Conservation (phyloP, 345 rosid genomes). For the Eucalyptus decipiens region DNA sequence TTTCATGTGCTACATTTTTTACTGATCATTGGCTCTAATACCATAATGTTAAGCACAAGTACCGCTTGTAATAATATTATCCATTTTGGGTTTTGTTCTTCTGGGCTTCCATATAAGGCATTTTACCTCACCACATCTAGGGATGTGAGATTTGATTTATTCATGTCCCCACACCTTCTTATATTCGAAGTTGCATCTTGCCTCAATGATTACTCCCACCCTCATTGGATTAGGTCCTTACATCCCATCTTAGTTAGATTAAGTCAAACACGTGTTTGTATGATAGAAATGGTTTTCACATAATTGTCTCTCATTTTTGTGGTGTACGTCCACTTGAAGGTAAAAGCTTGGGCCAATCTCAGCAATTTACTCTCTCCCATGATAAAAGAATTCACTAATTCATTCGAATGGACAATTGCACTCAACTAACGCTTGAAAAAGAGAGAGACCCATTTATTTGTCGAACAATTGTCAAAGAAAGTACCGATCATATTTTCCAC, state of each 20-base stretch:
- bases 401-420: rapidly evolving
- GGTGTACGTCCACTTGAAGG: rapidly evolving
- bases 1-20: rapidly evolving
- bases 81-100: too few species aligned
- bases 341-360: neutral
- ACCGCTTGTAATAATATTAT: rapidly evolving
- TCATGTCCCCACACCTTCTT: rapidly evolving
- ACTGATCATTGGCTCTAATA: rapidly evolving
- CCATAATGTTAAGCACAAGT: rapidly evolving
- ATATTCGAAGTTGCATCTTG: rapidly evolving
- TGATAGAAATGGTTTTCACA: neutral
- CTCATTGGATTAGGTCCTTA: too few species aligned
- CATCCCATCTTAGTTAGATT: rapidly evolving
- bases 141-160: rapidly evolving
- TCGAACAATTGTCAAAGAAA: too few species aligned
- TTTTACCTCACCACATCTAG: rapidly evolving
- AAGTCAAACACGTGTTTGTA: too few species aligned
- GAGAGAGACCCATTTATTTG: too few species aligned
- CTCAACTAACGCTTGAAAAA: neutral
- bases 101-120: too few species aligned
- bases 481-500: too few species aligned
- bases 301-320: too few species aligned
- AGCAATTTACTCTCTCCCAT: neutral
- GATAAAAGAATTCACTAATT: neutral
- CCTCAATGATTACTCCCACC: too few species aligned